Evolutionary conservation across 2,329 filamentous ascomycete genomes (phyloP).

Genomic region (Chrysoporthe puriensis): DNA sequence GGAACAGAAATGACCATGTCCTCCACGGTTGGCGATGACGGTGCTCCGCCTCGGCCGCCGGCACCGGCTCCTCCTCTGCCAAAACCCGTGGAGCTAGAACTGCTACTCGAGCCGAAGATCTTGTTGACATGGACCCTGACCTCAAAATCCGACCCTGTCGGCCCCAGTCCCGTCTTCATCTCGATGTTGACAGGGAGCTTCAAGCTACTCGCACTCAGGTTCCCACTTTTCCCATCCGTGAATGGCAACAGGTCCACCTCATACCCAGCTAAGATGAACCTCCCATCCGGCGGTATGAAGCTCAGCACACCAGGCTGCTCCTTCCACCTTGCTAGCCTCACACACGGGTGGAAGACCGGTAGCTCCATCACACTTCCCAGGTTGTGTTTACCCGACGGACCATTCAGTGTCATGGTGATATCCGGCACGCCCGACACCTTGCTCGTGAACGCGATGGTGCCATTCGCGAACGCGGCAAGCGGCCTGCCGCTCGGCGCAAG

Average conservation of each 20-base stretch:
- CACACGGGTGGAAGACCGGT: constrained; percentile 95
- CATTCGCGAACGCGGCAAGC: constrained; percentile 83
- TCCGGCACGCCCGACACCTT: constrained; percentile 96
- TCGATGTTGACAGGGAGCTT: constrained; percentile 83
- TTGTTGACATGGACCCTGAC: constrained; percentile 75
- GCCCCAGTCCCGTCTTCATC: constrained; percentile 78
- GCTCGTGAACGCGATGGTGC: constrained; percentile 90
- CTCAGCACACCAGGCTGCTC: constrained; percentile 89
- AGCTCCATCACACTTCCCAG: constrained; percentile 77
- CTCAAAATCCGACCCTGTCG: constrained; percentile 82
- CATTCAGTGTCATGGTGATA: constrained; percentile 77
- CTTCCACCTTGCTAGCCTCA: constrained; percentile 86
- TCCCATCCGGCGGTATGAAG: constrained; percentile 92
- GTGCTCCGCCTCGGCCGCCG: constrained; percentile 54
- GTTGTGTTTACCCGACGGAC: constrained; percentile 79
- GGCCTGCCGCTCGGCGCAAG: constrained; percentile 89
- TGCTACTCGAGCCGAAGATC: constrained; percentile 53
- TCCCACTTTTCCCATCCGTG: constrained; percentile 59
- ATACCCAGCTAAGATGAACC: constrained; percentile 91
- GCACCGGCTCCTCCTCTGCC: constrained; percentile 46
- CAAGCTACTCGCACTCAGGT: constrained; percentile 63
- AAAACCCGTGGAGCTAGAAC: constrained; percentile 40
- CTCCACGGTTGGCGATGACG: constrained; percentile 68
- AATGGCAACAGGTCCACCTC: constrained; percentile 88
- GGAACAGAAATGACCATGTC: constrained; percentile 79